Conservation (phyloP, 1,139 yeast genomes). For the Candida labiduridarum region DNA sequence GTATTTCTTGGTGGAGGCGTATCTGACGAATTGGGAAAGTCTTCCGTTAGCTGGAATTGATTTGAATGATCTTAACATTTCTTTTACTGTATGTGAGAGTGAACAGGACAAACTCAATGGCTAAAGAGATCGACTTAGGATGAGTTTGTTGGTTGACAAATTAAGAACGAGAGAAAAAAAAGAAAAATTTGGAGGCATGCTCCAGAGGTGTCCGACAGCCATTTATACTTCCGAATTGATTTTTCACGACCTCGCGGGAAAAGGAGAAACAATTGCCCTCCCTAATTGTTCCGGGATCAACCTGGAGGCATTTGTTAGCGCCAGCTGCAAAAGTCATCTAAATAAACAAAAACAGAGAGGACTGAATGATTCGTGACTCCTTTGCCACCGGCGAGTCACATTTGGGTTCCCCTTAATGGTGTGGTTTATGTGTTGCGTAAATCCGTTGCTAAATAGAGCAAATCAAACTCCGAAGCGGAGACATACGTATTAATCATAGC, state of each 20-base stretch:
- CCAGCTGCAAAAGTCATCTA: too few relatives aligned
- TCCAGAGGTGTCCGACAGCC: conserved; percentile 2
- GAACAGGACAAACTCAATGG: not conserved
- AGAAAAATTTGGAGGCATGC: not conserved
- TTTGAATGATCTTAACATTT: conserved; percentile 18
- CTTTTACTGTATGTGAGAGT: not conserved
- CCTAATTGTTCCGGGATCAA: too few relatives aligned
- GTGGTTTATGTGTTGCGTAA: too few relatives aligned
- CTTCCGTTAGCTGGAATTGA: conserved; percentile 9
- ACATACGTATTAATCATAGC: too few relatives aligned
- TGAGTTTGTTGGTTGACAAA: conserved; percentile 3
- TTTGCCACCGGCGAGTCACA: too few relatives aligned
- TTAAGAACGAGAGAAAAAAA: conserved; percentile 2
- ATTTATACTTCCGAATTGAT: conserved; percentile 1
- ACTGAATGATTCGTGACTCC: too few relatives aligned
- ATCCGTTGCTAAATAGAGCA: too few relatives aligned
- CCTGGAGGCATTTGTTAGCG: too few relatives aligned
- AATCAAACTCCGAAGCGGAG: too few relatives aligned
- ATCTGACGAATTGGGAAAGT: conserved; percentile 36
- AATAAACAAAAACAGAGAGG: too few relatives aligned
- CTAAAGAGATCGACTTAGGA: not conserved
- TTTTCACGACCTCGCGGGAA: conserved; percentile 1
- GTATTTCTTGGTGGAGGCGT: conserved; percentile 58
- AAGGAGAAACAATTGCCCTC: not conserved
- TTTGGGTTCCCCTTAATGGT: too few relatives aligned